Base-by-base conservation (phyloP, 345 rosid genomes). In the Theobroma cacao region DNA sequence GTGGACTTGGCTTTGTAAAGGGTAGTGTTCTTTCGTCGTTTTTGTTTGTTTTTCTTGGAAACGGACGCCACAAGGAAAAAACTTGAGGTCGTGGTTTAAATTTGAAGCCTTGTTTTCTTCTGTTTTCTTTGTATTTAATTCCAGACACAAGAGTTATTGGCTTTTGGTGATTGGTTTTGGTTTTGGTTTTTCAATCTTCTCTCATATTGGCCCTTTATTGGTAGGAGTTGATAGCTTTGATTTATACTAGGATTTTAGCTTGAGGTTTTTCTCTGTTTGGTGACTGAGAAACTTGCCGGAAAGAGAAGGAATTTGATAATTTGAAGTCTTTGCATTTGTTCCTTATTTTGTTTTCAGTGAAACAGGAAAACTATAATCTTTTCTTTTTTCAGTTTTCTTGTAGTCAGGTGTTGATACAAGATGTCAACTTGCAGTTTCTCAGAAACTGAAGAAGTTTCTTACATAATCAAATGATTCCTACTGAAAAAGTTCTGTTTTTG, bases 11-110 rank as follows among this genome's bases (percentile, higher is more conserved):
- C 74, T 58, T 22, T 36, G 61, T 22, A 31, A 15, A 36, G 71
- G 56, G 75, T n/a, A 9, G 9, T 34, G 40, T 56, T 34, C 17
- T 70, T 72, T 62, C 41, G 41, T 38, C 7, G 6, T 0, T 38
- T 40, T 53, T 64, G 34, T 40, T 3, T 65, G 71, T 64, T 81
- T n/a, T 73, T 65, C 17, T 41, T 58, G 24, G 43, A 45, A 55
- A 62, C 24, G n/a, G 34, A 65, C 50, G 5, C 24, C 58, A 15
- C 5, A 48, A 11, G 26, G 40, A 18, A 30, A 17, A 26, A 59
- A 60, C 12, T 77, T 7, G n/a, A 56, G 76, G 72, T 59, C 38
- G 78, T 81, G 65, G 75, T 70, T 61, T 24, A 18, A 10, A 22
- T 50, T 14, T 24, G 5, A 41, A 40, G 7, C 14, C 2, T 7